phyloP scores from a whole-genome alignment of 2,329 filamentous ascomycete genomes.

The Colletotrichum zoysiae region DNA sequence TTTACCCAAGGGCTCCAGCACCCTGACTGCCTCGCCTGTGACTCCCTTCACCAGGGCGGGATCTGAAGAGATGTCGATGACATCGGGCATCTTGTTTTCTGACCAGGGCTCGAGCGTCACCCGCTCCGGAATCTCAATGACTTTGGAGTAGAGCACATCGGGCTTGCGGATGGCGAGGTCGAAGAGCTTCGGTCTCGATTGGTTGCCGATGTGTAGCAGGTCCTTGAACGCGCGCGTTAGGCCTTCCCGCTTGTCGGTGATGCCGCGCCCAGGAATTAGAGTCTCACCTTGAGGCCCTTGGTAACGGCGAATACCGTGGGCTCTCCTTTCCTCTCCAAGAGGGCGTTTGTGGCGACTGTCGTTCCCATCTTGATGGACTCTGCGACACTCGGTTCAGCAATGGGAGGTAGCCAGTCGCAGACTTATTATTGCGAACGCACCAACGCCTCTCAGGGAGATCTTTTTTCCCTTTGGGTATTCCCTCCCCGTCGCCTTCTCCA shows the following conservation, averaged over 20 bases:
- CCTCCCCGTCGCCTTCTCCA: constrained; percentile 51
- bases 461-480: constrained; percentile 49
- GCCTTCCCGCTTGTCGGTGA: too few relatives aligned
- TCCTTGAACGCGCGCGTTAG: constrained; percentile 67
- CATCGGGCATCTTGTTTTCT: constrained; percentile 33
- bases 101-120: constrained; percentile 72
- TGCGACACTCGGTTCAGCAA: background rate
- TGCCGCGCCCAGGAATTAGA: rapidly evolving
- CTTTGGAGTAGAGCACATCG: constrained; percentile 76
- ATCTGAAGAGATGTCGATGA: constrained; percentile 33
- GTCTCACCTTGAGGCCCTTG: constrained; percentile 59
- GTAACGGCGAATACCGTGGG: constrained; percentile 75
- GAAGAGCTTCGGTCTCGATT: constrained; percentile 79
- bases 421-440: background rate
- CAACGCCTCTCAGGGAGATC: constrained; percentile 45
- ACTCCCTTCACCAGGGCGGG: constrained; percentile 65
- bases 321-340: constrained; percentile 81
- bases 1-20: constrained; percentile 66
- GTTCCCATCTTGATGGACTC: constrained; percentile 84
- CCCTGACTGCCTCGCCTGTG: constrained; percentile 76
- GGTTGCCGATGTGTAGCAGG: constrained; percentile 79
- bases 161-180: constrained; percentile 77
- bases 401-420: background rate
- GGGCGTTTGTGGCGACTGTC: constrained; percentile 81
- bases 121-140: constrained; percentile 80